Conservation (phyloP, 164 flowering plant species). For the Vitis riparia region DNA sequence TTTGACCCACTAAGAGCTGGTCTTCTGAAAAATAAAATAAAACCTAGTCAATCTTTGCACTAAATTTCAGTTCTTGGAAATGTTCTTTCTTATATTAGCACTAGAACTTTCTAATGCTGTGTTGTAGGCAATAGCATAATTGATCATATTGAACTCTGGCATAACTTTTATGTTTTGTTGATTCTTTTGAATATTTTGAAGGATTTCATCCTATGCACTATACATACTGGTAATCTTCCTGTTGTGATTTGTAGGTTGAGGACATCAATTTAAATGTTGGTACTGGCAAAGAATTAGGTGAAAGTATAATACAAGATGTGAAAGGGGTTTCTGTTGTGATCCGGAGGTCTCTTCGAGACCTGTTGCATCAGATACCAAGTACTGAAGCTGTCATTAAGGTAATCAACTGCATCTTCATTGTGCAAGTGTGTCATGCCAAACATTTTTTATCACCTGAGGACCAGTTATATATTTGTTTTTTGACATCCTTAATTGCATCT, state of each 20-base stretch:
- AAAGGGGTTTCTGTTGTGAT: slow-evolving; percentile 81
- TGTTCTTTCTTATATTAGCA: no score
- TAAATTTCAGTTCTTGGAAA: no score
- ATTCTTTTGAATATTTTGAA: neutral
- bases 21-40: no score
- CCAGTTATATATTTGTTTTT: neutral
- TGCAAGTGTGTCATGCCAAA: no score
- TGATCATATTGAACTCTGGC: neutral
- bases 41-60: no score
- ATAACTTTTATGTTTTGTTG: neutral
- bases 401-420: slow-evolving; percentile 4
- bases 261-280: slow-evolving; percentile 88
- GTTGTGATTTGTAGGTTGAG: slow-evolving; percentile 50
- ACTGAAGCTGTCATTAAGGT: slow-evolving; percentile 73
- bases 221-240: neutral
- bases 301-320: slow-evolving; percentile 86
- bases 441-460: neutral
- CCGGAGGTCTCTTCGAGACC: slow-evolving; percentile 83
- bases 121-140: neutral
- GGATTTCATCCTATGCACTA: neutral
- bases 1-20: no score
- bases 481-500: slow-evolving; percentile 3
- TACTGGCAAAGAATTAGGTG: slow-evolving; percentile 60
- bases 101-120: no score
- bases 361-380: slow-evolving; percentile 79